Evolutionary conservation across 169 alveolate genomes (phyloP).

Genomic region (Plasmodium vivax): DNA sequence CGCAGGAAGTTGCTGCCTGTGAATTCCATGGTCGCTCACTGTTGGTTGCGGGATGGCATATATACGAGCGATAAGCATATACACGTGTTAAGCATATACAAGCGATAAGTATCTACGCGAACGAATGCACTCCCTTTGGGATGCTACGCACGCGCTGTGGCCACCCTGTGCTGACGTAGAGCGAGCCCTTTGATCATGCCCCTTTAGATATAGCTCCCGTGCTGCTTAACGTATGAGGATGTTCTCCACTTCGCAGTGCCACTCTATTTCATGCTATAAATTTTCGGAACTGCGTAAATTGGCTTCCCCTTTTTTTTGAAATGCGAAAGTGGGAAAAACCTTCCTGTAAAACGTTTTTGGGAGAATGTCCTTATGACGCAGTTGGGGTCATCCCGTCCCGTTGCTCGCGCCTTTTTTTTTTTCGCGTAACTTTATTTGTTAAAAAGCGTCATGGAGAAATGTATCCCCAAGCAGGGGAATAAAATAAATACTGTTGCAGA

Average conservation of each 20-base stretch:
- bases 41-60: background rate
- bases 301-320: background rate
- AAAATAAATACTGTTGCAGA: background rate
- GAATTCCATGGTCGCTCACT: slow-evolving; percentile 28
- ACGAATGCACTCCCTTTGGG: no score
- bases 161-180: background rate
- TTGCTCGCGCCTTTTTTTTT: background rate
- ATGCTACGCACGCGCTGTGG: background rate
- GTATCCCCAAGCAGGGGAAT: background rate
- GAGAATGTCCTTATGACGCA: background rate
- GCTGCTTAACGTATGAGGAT: background rate
- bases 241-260: background rate
- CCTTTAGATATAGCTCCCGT: background rate
- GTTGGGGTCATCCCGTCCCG: background rate
- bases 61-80: background rate
- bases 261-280: background rate
- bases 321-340: background rate
- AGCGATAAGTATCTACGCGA: background rate
- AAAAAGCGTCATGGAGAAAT: background rate
- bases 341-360: background rate
- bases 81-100: background rate
- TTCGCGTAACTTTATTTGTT: background rate
- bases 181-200: background rate
- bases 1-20: slow-evolving; percentile 64
- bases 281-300: background rate